Percentiles rank a stretch among this genome's conserved stretches.
These are phyloP conservation scores for Penicillium atrosanguineum DNA, from an alignment of 495 filamentous ascomycete genomes.

Conservation along the genomic window DNA sequence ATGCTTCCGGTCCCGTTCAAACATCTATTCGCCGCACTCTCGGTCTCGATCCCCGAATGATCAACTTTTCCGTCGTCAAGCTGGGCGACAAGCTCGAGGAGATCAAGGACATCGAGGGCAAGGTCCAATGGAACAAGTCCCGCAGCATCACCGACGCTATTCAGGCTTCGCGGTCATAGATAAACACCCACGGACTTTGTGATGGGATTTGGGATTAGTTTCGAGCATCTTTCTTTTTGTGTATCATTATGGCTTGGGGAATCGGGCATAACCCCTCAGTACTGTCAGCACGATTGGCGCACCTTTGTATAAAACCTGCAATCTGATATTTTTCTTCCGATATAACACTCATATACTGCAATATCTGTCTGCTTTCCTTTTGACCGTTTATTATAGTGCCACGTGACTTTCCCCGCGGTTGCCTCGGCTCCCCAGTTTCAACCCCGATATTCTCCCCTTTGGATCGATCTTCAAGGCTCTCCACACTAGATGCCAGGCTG, in stretches of 20 bases:
- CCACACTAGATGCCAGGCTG: background rate
- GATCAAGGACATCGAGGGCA: slow-evolving; percentile 59
- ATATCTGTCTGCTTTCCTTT: background rate
- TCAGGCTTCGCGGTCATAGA: slow-evolving; percentile 2
- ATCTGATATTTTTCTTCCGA: slow-evolving; percentile 20
- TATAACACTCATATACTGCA: background rate
- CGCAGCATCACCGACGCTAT: slow-evolving; percentile 32
- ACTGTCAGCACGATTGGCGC: slow-evolving; percentile 41
- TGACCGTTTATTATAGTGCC: background rate
- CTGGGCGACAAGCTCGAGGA: slow-evolving; percentile 75
- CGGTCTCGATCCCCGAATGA: slow-evolving; percentile 85
- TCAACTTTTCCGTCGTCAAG: slow-evolving; percentile 82
- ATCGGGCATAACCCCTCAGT: slow-evolving; percentile 24
- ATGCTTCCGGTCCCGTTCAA: slow-evolving; percentile 68
- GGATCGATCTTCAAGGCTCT: background rate
- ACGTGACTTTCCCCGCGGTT: slow-evolving; percentile 13
- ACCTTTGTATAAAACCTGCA: slow-evolving; percentile 33
- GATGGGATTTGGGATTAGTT: slow-evolving; percentile 12
- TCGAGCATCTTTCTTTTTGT: slow-evolving; percentile 22
- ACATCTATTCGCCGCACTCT: slow-evolving; percentile 68
- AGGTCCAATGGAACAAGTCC: slow-evolving; percentile 55
- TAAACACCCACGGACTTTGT: background rate
- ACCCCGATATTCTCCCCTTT: slow-evolving; percentile 1
- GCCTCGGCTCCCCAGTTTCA: slow-evolving; percentile 19
- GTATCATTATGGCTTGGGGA: slow-evolving; percentile 35